These are phyloP conservation scores for Leccinum ochraceum DNA, from an alignment of 768 basidiomycete genomes.

Conservation along the genomic window DNA sequence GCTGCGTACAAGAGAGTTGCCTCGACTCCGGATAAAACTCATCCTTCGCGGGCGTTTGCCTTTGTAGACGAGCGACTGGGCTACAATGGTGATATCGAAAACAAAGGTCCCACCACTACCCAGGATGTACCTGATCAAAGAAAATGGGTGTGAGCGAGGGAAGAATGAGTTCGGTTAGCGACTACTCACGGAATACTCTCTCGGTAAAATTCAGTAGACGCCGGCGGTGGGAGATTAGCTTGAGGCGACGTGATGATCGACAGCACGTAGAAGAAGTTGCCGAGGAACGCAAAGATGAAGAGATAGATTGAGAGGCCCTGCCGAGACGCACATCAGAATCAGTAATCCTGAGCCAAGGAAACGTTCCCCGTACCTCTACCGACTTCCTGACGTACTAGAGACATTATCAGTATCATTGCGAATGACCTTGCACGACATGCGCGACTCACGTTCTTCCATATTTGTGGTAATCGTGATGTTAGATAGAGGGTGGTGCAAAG, in stretches of 20 bases:
- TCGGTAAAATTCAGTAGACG: slow-evolving; percentile 64
- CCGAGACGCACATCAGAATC: slow-evolving; percentile 7
- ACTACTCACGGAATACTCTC: slow-evolving; percentile 82
- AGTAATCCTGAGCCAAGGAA: slow-evolving; percentile 5
- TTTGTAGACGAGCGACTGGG: slow-evolving; percentile 81
- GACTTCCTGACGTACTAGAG: slow-evolving; percentile 83
- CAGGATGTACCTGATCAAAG: slow-evolving; percentile 66
- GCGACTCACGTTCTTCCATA: slow-evolving; percentile 90
- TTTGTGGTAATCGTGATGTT: slow-evolving; percentile 93
- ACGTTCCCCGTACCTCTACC: slow-evolving; percentile 58
- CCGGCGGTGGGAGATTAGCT: slow-evolving; percentile 54
- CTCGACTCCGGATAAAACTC: slow-evolving; percentile 24
- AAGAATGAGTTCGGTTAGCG: not conserved
- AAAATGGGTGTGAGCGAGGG: slow-evolving; percentile 1
- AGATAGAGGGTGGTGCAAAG: slow-evolving; percentile 90
- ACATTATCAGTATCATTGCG: slow-evolving; percentile 3
- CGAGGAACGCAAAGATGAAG: slow-evolving; percentile 91
- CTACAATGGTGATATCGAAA: slow-evolving; percentile 91
- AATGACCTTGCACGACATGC: not conserved
- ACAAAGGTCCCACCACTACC: slow-evolving; percentile 92
- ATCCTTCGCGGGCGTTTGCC: slow-evolving; percentile 41
- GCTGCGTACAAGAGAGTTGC: slow-evolving; percentile 29
- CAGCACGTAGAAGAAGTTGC: slow-evolving; percentile 90
- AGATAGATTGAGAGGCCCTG: slow-evolving; percentile 92
- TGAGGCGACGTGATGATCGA: slow-evolving; percentile 84